Evolutionary conservation across 495 filamentous ascomycete genomes (phyloP), one percentile per base, ranked within the genome.

Genomic region (Hypoxylon intermedium): DNA sequence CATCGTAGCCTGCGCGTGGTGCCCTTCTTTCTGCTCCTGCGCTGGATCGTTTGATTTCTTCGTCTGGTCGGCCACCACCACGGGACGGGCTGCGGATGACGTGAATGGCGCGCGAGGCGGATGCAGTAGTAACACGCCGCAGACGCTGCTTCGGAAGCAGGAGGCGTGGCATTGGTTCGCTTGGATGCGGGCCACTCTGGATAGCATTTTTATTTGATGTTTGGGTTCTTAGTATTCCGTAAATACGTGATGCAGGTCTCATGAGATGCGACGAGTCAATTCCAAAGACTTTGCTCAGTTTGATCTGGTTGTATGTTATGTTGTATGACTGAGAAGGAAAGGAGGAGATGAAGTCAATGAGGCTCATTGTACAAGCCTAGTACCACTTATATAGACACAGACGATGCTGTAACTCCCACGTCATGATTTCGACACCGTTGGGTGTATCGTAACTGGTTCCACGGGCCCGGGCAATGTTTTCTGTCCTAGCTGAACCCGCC

Each of bases 1-100:
- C 5, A 19, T 24, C 9, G 18, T 24, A 6, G 50, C 30, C 18
- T 62, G 24, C 19, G 53, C 52, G 12, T 45, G 53, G 18, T 62
- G 47, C 19, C 44, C 52, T 20, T 53, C 44, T 16, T 20, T 53
- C 28, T 33, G 42, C 24, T 43, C 58, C 5, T 53, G 30, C 4
- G 42, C 46, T 0, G 53, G 41, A 15, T 62, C 42, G 19, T 66
- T 66, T 7, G 30, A 61, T 15, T 66, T 55, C 19, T 57, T 61
- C 20, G 63, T 66, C 19, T 62, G 52, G 9, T 64, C 60, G 12
- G 3, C 9, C 6, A 18, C 9, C 6, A 18, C 16, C 9, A 58
- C 28, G 9, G 26, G 13, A 0, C 28, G 36, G 19, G 16, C 6
- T 26, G 45, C 9, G 18, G 21, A 9, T 34, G 54, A 34, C n/a